Base-by-base conservation (phyloP, 768 basidiomycete genomes). In the Gloeophyllum trabeum region DNA sequence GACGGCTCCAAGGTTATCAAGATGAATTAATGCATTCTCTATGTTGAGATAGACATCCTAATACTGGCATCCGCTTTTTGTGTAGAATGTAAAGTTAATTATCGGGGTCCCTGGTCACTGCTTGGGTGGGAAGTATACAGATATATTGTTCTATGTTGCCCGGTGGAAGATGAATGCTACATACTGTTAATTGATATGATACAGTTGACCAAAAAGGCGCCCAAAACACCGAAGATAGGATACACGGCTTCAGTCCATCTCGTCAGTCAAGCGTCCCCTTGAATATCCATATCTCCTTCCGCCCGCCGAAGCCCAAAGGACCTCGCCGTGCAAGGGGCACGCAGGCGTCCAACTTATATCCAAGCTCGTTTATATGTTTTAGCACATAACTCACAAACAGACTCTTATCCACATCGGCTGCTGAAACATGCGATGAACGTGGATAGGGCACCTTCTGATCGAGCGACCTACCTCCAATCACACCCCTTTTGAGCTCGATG, bases 1-100 rank as follows among this genome's bases (percentile, higher is more conserved):
- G 84, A 89, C 48, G 81, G 81, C 6, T 74, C 69, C 42, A 80
- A 75, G 54, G 84, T 92, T 5, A 59, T 90, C 47, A 79, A 71
- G 61, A 81, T 82, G 79, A 58, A 57, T 23, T 73, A 49, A 51
- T 12, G 16, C 16, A 32, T 32, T n/a, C n/a, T n/a, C n/a, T n/a
- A n/a, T n/a, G n/a, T n/a, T n/a, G n/a, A n/a, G n/a, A n/a, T n/a
- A n/a, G n/a, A n/a, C n/a, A n/a, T n/a, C n/a, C n/a, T n/a, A n/a
- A n/a, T n/a, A n/a, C n/a, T n/a, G n/a, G n/a, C n/a, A n/a, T n/a
- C n/a, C n/a, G n/a, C n/a, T n/a, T n/a, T n/a, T n/a, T n/a, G n/a
- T n/a, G n/a, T n/a, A n/a, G n/a, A n/a, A n/a, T n/a, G n/a, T n/a
- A n/a, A n/a, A n/a, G n/a, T n/a, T n/a, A n/a, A n/a, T n/a, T n/a